Base-by-base conservation (phyloP, 2,329 filamentous ascomycete genomes). In the Metarhizium robertsii region DNA sequence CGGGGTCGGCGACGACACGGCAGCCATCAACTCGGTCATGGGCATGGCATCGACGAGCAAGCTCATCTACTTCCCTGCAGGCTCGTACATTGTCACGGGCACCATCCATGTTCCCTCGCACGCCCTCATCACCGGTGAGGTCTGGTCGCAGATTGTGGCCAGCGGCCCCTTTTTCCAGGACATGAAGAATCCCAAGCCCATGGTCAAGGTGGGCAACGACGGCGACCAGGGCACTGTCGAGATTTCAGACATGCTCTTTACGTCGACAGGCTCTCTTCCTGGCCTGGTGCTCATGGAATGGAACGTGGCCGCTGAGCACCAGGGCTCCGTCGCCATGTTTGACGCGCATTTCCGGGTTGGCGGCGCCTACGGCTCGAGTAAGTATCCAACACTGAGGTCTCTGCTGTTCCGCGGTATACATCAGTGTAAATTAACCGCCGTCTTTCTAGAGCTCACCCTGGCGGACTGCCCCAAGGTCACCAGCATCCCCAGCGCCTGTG, bases 201-300 rank as follows among this genome's bases (percentile, higher is more conserved):
- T 86, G 60, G 80, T 88, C 65, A 79, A 86, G 64, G 74, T 90
- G 55, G 87, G 87, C 34, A 69, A 79, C 49, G 68, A 71, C 18
- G 84, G 83, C 38, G 79, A 86, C 54, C 71, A 70, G 42, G 86
- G 86, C 52, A 70, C 73, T n/a, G 83, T 89, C 36, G 86, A 90
- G 67, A 85, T 90, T 61, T 81, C 78, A 54, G 87, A 90, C 65
- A 67, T 88, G 42, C 79, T 88, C 57, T 81, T 90, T 61, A 78
- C 82, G 60, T 87, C 83, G 48, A 75, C 78, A 60, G 86, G 86
- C 2, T 72, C 84, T 5, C 81, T 81, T 29, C 79, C 86, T 0
- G 86, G 87, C 56, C 84, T 83, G 3, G 82, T 89, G 59, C 73
- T 90, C 61, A 77, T 90, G 64, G 77, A 90, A 63, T 90, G 86